Evolutionary conservation across 257 asterid species (phyloP).

Genomic region (Solanum verrucosum): DNA sequence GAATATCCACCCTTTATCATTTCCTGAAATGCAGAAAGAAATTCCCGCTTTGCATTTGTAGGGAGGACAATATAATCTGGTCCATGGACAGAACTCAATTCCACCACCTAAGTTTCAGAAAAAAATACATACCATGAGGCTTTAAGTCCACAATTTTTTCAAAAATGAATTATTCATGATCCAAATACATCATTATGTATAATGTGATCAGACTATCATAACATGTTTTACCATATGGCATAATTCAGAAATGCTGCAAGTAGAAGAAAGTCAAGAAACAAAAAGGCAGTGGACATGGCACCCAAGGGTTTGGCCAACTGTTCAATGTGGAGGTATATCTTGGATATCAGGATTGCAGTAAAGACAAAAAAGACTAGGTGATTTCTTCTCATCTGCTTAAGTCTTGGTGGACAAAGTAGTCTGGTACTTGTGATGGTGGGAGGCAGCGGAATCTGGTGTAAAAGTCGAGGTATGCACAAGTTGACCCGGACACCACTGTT

Average conservation of each 20-base stretch:
- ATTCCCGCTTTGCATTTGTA: slow-evolving; percentile 53
- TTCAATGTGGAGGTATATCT: neutral
- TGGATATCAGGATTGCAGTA: neutral
- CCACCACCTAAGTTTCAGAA: slow-evolving; percentile 49
- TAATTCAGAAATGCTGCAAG: neutral
- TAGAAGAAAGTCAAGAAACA: neutral
- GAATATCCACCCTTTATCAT: slow-evolving; percentile 37
- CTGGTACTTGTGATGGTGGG: neutral
- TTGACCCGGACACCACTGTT: neutral
- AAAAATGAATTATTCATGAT: neutral
- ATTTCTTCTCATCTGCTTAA: neutral
- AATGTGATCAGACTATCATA: neutral
- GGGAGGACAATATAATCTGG: slow-evolving; percentile 43
- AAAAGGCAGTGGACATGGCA: neutral
- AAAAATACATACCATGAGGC: neutral
- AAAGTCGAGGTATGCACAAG: neutral
- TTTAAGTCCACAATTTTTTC: neutral
- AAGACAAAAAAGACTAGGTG: neutral
- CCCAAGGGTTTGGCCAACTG: neutral
- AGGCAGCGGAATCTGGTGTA: neutral
- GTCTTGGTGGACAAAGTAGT: neutral
- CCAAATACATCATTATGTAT: neutral
- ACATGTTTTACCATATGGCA: neutral
- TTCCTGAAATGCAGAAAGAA: slow-evolving; percentile 58
- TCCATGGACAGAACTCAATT: slow-evolving; percentile 51